Percentiles rank a stretch among this genome's conserved stretches.
Evolutionary conservation across 2,329 filamentous ascomycete species (phyloP).

Genomic region (Fusarium circinatum): DNA sequence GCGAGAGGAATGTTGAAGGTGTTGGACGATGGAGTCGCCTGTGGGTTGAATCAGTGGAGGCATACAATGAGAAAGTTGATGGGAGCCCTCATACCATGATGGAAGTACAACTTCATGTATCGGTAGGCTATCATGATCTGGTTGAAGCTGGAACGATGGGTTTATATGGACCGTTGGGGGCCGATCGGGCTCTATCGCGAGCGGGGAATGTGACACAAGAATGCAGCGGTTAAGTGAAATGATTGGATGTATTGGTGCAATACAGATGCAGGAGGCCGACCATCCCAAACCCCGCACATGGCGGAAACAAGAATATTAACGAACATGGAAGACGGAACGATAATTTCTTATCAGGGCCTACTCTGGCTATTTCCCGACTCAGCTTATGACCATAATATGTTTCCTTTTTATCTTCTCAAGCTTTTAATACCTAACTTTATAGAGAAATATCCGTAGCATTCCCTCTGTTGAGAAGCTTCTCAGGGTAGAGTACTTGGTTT

Average conservation of each 20-base stretch:
- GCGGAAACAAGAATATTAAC: too few species aligned
- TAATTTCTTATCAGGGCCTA: not conserved
- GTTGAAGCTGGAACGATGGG: not conserved
- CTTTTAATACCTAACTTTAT: not conserved
- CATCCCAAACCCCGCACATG: not conserved
- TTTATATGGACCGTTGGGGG: not conserved
- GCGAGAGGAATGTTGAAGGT: not conserved
- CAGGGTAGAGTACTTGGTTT: not conserved
- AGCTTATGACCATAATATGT: not conserved
- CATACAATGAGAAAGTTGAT: not conserved
- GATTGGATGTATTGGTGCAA: not conserved
- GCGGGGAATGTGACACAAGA: not conserved
- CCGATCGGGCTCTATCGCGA: not conserved
- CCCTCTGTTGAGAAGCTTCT: not conserved
- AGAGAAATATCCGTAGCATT: not conserved
- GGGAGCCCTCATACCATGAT: not conserved
- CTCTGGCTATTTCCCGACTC: not conserved
- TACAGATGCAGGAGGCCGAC: not conserved
- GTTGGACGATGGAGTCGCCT: not conserved
- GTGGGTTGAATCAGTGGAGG: fast-evolving
- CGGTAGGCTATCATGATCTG: not conserved
- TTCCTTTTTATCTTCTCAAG: not conserved
- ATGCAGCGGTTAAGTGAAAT: fast-evolving
- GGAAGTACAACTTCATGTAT: not conserved
- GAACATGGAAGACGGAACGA: not conserved